These are phyloP conservation scores for Vitis hybrid DNA, from an alignment of 177 flowering plant species.

Conservation along the genomic window DNA sequence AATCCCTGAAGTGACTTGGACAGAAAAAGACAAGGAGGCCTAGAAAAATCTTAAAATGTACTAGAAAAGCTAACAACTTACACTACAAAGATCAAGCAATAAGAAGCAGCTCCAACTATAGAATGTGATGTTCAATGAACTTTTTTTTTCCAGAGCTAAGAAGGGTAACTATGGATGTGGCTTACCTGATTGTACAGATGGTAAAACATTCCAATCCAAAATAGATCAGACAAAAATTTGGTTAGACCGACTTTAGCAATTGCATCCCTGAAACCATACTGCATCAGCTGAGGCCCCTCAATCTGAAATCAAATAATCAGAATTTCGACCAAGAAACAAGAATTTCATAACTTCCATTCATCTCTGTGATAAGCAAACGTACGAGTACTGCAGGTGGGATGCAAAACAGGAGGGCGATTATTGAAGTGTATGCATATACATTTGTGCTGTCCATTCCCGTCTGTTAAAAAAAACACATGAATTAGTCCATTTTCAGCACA, in stretches of 20 bases:
- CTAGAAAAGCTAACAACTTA: too few species aligned
- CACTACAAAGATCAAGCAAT: too few species aligned
- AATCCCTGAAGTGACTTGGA: too few species aligned
- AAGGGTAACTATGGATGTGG: too few species aligned
- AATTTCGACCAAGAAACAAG: conserved; percentile 1
- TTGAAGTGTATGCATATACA: conserved; percentile 65
- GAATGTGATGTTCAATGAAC: too few species aligned
- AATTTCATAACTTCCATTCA: not conserved
- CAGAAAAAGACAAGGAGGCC: too few species aligned
- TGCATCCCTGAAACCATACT: conserved; percentile 61
- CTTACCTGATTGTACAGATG: conserved; percentile 72
- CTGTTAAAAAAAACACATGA: conserved; percentile 24
- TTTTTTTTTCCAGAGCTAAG: too few species aligned
- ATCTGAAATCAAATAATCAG: conserved; percentile 34
- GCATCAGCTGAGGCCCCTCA: conserved; percentile 68
- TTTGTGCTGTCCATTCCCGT: conserved; percentile 78
- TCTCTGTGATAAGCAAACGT: conserved; percentile 14
- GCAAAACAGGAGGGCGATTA: conserved; percentile 61
- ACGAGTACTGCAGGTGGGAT: conserved; percentile 67
- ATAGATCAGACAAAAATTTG: conserved; percentile 66
- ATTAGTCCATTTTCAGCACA: not conserved
- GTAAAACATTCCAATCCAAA: conserved; percentile 74
- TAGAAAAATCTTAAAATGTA: too few species aligned
- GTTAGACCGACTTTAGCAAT: conserved; percentile 59
- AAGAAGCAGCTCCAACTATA: too few species aligned